A percentile compares a stretch with the other conserved stretches of the same genome.
These are phyloP conservation scores for Pseudonitzschia pungens DNA, from an alignment of 108 stramenopile species.

Conservation along the genomic window DNA sequence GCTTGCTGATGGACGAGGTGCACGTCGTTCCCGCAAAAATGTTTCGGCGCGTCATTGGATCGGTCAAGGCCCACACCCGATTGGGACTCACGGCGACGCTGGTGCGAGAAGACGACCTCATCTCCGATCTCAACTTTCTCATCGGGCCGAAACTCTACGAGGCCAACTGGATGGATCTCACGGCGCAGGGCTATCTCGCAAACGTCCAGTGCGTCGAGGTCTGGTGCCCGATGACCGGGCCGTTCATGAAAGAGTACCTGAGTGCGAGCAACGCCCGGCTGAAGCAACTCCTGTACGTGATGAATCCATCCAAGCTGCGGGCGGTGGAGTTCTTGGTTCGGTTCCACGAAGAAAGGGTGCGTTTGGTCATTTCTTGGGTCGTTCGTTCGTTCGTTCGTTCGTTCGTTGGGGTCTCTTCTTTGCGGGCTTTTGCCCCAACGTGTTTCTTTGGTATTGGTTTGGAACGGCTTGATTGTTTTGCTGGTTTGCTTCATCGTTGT, in stretches of 20 bases:
- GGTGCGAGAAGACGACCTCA: constrained; percentile 98
- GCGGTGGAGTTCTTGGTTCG: constrained; percentile 90
- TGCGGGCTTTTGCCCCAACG: too few species aligned
- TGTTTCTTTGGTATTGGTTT: too few species aligned
- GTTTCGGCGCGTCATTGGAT: constrained; percentile 91
- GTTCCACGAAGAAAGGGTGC: constrained; percentile 78
- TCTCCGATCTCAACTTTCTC: constrained; percentile 95
- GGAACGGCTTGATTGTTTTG: too few species aligned
- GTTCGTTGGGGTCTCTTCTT: too few species aligned
- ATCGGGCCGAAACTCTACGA: constrained; percentile 99
- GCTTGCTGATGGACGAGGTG: constrained; percentile 97
- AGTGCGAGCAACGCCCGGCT: constrained; percentile 66
- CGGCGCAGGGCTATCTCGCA: constrained; percentile 94
- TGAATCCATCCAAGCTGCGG: constrained; percentile 97
- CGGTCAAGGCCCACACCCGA: constrained; percentile 95
- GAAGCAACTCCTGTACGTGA: constrained; percentile 93
- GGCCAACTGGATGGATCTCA: constrained; percentile 99
- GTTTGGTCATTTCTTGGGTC: background rate
- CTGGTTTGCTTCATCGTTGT: background rate
- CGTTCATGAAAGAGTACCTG: constrained; percentile 96
- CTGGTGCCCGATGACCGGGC: constrained; percentile 98
- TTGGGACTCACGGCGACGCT: constrained; percentile 98
- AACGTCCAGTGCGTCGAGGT: constrained; percentile 99
- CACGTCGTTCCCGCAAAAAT: constrained; percentile 95
- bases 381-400: too few species aligned